Base-by-base conservation (phyloP, 768 basidiomycete species). In the Clavulina sp. region DNA sequence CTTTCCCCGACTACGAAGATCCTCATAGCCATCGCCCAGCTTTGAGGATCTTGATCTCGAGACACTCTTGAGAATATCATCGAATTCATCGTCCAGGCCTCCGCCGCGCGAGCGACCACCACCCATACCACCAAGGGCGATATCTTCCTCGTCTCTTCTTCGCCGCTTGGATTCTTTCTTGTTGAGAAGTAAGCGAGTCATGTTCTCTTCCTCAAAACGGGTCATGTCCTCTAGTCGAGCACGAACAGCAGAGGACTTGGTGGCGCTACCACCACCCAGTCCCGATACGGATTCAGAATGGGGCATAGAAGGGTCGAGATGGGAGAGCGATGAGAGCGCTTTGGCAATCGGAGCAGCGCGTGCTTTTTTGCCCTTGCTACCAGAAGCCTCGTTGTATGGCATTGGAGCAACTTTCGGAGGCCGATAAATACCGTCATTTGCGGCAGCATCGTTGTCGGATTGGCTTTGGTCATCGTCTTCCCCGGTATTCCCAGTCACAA, bases 191-290 rank as follows among this genome's bases (percentile, higher is more conserved):
- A 96, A 60, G 41, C 93, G 80, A 33, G 84, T 85, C 67, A 96
- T 87, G 64, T 93, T 91, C 43, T 87, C 87, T 63, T 93, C 89
- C 67, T 97, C 93, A 63, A 86, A 97, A 55, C 87, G 80, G 48
- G 75, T 77, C 65, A 95, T 76, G 4, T 78, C 75, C 57, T 78
- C 75, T 51, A 96, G 72, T 18, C 78, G 74, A 6, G 84, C 85
- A 21, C 89, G 81, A 24, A 73, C 73, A 7, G 73, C 71, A 21
- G 79, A 77, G 6, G 79, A 63, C 3, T 76, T 64, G 4, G 79
- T 75, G 26, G 73, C 72, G 18, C 71, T 69, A 9, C 26, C 16
- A 2, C 32, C 43, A 9, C 84, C 81, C 5, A 88, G 66, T 7
- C 85, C 85, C 9, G 82, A 73, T 0, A 80, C 75, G 5, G 82